Conservation (phyloP, 306 rosid genomes). For the Quercus rubra region DNA sequence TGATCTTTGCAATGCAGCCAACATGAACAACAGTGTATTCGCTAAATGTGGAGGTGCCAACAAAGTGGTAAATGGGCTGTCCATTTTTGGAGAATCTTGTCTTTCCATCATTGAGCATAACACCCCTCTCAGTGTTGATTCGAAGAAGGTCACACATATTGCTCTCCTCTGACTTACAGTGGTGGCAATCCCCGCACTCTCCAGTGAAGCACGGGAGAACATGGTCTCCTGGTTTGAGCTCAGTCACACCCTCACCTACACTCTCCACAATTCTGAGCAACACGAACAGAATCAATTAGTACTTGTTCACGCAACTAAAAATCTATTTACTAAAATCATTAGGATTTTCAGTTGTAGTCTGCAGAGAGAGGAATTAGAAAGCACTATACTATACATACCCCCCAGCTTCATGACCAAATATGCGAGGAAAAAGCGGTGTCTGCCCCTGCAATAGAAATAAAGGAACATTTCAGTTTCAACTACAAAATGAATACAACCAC, state of each 20-base stretch:
- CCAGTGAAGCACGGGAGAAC: constrained; percentile 93
- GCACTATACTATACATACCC: constrained; percentile 47
- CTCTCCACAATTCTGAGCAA: constrained; percentile 63
- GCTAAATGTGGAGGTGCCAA: constrained; percentile 91
- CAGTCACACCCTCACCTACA: constrained; percentile 87
- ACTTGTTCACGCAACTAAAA: not conserved
- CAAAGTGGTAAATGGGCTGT: constrained; percentile 72
- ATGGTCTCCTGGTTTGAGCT: constrained; percentile 81
- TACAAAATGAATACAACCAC: not conserved
- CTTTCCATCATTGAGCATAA: constrained; percentile 63
- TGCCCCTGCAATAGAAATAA: constrained; percentile 59
- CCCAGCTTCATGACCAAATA: constrained; percentile 95
- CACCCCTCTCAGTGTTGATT: constrained; percentile 85
- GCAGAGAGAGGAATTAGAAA: not conserved
- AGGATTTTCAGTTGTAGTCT: not conserved
- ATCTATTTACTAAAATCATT: not conserved
- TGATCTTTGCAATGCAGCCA: constrained; percentile 82
- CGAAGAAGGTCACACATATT: constrained; percentile 92
- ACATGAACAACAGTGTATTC: constrained; percentile 79
- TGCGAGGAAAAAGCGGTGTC: constrained; percentile 83
- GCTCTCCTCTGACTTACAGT: constrained; percentile 86
- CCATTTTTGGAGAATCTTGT: constrained; percentile 71
- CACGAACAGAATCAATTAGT: not conserved
- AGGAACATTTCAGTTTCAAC: not conserved
- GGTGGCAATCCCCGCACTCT: constrained; percentile 80